Percentiles rank a stretch among this genome's conserved stretches.
Conservation (phyloP, 257 asterid genomes). For the Solanum microdontum region DNA sequence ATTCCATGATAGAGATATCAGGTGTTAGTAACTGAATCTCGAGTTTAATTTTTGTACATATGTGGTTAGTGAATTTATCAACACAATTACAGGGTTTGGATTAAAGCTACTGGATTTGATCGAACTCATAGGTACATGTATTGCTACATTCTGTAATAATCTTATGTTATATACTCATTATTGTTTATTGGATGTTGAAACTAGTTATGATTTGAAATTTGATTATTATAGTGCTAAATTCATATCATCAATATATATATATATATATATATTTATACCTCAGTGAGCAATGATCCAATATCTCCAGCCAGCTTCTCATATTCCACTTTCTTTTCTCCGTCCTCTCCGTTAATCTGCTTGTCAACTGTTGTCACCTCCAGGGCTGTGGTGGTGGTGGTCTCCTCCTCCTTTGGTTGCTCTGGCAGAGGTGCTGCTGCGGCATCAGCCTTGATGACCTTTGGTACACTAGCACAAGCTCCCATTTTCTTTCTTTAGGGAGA, state of each 20-base stretch:
- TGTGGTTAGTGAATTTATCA: not conserved
- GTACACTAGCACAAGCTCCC: conserved; percentile 56
- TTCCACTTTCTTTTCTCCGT: conserved; percentile 10
- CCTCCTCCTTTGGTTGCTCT: conserved; percentile 36
- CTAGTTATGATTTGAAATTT: not conserved
- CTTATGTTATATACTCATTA: not conserved
- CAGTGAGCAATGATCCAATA: not conserved
- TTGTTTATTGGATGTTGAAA: not conserved
- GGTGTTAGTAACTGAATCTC: not conserved
- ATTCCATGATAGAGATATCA: not conserved
- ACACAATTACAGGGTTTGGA: not conserved
- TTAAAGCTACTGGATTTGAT: not conserved
- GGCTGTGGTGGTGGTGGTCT: conserved; percentile 8
- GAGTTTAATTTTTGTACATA: not conserved
- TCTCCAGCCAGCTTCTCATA: conserved; percentile 1
- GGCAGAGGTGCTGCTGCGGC: conserved; percentile 10
- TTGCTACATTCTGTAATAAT: not conserved
- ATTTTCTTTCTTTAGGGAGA: not conserved
- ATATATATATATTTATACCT: not conserved
- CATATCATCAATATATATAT: not conserved
- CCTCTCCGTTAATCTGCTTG: not conserved
- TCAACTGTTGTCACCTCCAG: not conserved
- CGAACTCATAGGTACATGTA: not conserved
- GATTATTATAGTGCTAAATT: not conserved
- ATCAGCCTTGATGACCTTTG: conserved; percentile 32